Base-by-base conservation (phyloP, 2,329 filamentous ascomycete species). In the Onygenales sp. region DNA sequence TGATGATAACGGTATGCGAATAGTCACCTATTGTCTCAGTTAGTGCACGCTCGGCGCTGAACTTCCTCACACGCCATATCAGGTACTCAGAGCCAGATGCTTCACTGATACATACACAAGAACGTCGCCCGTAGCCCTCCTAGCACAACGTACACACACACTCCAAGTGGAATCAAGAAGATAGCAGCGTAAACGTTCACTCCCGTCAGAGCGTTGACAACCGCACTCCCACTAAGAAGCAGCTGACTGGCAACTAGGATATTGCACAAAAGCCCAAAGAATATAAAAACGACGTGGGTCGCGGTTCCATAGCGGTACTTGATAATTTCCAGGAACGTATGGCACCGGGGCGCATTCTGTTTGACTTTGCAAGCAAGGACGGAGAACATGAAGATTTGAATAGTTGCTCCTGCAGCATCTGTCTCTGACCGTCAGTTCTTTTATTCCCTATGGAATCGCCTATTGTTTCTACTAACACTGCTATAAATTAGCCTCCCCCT, bases 341-440 rank as follows among this genome's bases (percentile, higher is more conserved):
- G 89, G 0, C 89, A 90, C 64, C 94, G 94, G 0, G 90, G 90
- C 0, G 89, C 88, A 53, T 87, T 82, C 59, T 87, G 78, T 75
- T 95, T 96, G 50, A 95, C 72, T 68, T 94, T 89, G 61, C 95
- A 95, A 33, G 90, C 90, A 32, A 95, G 78, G 0, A 89, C 94
- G 1, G 91, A 89, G 63, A 95, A 95, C 1, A 95, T 77, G 32
- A 95, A 78, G 61, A 96, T 91, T 66, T 94, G 89, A 5, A 93
- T 87, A 0, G 86, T 90, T 10, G 88, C 89, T 13, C 85, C 67
- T 69, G 21, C 21, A 5, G 21, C 21, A 27, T 27, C 21, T 27
- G 21, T 27, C 3, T 27, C 5, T 27, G 21, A 27, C 21, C 21
- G 21, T 27, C 21, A 27, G 21, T 27, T 27, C 21, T 27, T 27